Evolutionary conservation across 768 basidiomycete genomes (phyloP).

Genomic region (Amanita brunnescens): DNA sequence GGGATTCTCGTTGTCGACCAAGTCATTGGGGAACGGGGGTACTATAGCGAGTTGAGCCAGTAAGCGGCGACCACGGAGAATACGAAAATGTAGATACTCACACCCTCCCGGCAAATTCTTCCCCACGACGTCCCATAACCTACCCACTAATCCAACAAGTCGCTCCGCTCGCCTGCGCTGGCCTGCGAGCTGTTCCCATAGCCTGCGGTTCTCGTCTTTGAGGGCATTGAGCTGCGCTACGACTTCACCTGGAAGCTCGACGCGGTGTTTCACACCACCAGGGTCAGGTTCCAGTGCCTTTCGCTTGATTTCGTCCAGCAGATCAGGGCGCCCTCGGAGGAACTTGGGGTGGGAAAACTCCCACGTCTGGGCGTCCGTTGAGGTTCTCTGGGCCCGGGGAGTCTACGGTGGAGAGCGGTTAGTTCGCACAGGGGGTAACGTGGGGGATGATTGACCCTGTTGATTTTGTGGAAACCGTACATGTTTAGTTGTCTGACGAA

Average conservation of each 20-base stretch:
- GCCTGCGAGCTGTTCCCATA: constrained; percentile 45
- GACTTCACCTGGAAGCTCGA: constrained; percentile 74
- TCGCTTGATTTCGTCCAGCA: constrained; percentile 80
- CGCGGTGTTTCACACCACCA: constrained; percentile 53
- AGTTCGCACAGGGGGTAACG: constrained; percentile 5
- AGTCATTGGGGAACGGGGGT: constrained; percentile 40
- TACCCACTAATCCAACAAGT: constrained; percentile 47
- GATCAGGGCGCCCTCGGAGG: constrained; percentile 68
- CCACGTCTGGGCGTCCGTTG: constrained; percentile 77
- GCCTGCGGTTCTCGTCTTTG: constrained; percentile 61
- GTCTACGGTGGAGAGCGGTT: constrained; percentile 34
- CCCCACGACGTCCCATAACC: constrained; percentile 54
- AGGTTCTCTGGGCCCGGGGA: constrained; percentile 75
- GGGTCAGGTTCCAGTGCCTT: constrained; percentile 81
- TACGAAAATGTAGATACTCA: constrained; percentile 23
- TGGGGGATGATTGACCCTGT: constrained; percentile 45
- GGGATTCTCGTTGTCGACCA: constrained; percentile 51
- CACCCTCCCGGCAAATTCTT: constrained; percentile 47
- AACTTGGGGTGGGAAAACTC: constrained; percentile 88
- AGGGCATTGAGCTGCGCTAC: constrained; percentile 59
- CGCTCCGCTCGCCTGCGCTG: constrained; percentile 58
- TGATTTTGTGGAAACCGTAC: constrained; percentile 95
- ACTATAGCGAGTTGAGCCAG: constrained; percentile 22
- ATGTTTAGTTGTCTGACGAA: constrained; percentile 95
- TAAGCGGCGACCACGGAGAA: neutral